These are phyloP conservation scores for Phoenix dactylifera DNA, from an alignment of 176 grass and related monocot genomes.

Conservation along the genomic window DNA sequence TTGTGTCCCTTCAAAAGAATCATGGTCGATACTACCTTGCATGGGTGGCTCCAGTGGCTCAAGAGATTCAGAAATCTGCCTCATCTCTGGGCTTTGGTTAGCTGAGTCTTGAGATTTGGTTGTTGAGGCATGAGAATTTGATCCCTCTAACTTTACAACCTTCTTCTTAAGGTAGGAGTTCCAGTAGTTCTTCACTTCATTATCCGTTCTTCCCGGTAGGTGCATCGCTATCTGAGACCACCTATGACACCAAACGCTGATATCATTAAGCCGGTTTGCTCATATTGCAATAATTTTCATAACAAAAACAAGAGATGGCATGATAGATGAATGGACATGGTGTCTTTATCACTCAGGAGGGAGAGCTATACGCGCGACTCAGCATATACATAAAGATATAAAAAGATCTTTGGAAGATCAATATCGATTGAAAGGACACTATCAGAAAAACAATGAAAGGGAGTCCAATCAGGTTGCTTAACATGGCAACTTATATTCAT, in stretches of 20 bases:
- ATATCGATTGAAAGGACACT: no score
- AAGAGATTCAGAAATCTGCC: constrained; percentile 17
- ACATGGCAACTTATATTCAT: no score
- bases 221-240: constrained; percentile 89
- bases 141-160: constrained; percentile 23
- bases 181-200: constrained; percentile 99
- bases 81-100: constrained; percentile 11
- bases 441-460: no score
- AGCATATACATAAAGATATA: no score
- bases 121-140: constrained; percentile 15
- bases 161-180: constrained; percentile 98
- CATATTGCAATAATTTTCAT: no score
- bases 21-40: constrained; percentile 2
- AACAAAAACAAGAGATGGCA: no score
- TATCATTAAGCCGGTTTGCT: no score
- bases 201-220: constrained; percentile 87
- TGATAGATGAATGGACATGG: no score
- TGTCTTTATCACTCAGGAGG: no score
- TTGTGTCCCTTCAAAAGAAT: constrained; percentile 7
- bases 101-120: constrained; percentile 22
- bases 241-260: constrained; percentile 22
- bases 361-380: no score
- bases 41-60: constrained; percentile 28
- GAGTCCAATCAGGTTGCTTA: no score
- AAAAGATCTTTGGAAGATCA: no score